Conservation (phyloP, 495 filamentous ascomycete species). For the Penicillium herquei region DNA sequence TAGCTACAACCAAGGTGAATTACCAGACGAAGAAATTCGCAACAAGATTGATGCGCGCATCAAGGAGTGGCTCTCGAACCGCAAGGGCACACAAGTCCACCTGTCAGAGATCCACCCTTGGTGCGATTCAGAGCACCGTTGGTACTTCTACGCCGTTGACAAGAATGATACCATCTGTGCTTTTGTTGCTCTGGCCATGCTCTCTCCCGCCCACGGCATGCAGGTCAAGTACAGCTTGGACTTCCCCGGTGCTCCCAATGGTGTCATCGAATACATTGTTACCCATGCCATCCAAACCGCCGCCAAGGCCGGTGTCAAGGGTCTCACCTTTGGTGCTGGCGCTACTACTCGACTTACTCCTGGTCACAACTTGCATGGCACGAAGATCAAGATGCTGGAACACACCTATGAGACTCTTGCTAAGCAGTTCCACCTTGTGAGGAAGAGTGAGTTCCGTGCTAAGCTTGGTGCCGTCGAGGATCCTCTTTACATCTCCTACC, state of each 20-base stretch:
- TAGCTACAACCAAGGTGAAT: constrained; percentile 58
- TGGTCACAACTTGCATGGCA: constrained; percentile 71
- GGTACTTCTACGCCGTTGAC: constrained; percentile 75
- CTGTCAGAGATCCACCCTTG: constrained; percentile 81
- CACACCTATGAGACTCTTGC: constrained; percentile 75
- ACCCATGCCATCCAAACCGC: constrained; percentile 72
- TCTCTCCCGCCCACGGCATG: constrained; percentile 73
- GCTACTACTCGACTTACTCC: constrained; percentile 65
- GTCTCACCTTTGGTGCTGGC: constrained; percentile 78
- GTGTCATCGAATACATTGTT: constrained; percentile 77
- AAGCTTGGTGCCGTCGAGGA: constrained; percentile 80
- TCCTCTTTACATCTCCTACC: constrained; percentile 78
- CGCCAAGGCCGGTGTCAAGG: constrained; percentile 57
- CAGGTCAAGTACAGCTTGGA: constrained; percentile 88
- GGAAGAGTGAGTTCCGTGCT: constrained; percentile 83
- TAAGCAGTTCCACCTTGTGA: constrained; percentile 71
- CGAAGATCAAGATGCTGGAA: constrained; percentile 69
- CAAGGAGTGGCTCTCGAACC: constrained; percentile 71
- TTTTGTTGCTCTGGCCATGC: constrained; percentile 70
- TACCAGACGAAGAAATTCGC: constrained; percentile 60
- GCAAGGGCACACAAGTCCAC: constrained; percentile 81
- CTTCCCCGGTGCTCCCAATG: constrained; percentile 74
- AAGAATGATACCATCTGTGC: constrained; percentile 65
- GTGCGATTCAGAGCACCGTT: constrained; percentile 73
- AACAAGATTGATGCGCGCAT: constrained; percentile 67